These are phyloP conservation scores for Escallonia rubra DNA, from an alignment of 129 eudicot species.

Conservation along the genomic window DNA sequence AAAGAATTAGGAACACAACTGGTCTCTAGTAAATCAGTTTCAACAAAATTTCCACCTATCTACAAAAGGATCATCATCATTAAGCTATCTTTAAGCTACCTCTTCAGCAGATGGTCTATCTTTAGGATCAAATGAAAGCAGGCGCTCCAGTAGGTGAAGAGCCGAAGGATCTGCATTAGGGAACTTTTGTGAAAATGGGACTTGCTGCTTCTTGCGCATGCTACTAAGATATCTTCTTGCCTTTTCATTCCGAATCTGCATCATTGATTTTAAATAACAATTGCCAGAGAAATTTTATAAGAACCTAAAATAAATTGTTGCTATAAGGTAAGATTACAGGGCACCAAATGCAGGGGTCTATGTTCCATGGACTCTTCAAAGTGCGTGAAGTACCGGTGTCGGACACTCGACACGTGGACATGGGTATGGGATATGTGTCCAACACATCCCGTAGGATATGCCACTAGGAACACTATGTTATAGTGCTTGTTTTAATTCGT, in stretches of 20 bases:
- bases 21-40: not conserved
- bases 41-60: not conserved
- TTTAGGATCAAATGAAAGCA: conserved; percentile 91
- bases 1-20: not conserved
- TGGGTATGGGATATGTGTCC: too few relatives aligned
- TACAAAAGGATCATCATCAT: not conserved
- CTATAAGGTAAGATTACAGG: not conserved
- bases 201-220: conserved; percentile 69
- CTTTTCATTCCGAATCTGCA: conserved; percentile 90
- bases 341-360: not conserved
- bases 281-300: not conserved
- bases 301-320: not conserved
- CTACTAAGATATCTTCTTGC: conserved; percentile 83
- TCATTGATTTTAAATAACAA: not conserved
- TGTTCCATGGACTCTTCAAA: too few relatives aligned
- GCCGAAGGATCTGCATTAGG: conserved; percentile 69
- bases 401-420: too few relatives aligned
- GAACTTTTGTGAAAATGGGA: conserved; percentile 71
- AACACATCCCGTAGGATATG: too few relatives aligned
- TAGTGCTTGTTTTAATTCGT: too few relatives aligned
- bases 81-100: conserved; percentile 23
- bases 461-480: too few relatives aligned
- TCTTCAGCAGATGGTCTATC: conserved; percentile 94
- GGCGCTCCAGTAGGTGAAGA: conserved; percentile 69
- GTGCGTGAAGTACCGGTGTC: too few relatives aligned